Percentiles rank a stretch among this genome's conserved stretches.
Conservation (phyloP, 257 asterid species). For the Solanum chilense region DNA sequence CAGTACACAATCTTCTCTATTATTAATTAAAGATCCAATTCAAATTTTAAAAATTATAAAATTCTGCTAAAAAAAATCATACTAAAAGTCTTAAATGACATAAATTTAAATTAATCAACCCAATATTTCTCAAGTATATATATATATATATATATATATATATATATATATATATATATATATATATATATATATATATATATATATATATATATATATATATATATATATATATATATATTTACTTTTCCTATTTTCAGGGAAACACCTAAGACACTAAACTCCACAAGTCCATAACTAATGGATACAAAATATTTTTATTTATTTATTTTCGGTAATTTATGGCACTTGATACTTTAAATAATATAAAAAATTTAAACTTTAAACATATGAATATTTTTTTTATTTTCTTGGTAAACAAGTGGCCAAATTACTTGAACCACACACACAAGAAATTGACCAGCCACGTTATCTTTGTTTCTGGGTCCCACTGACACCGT, state of each 20-base stretch:
- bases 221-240: not conserved
- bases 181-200: not conserved
- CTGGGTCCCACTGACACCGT: not conserved
- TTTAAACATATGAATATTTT: not conserved
- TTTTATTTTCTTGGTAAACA: not conserved
- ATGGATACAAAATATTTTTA: not conserved
- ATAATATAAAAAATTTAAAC: not conserved
- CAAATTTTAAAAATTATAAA: not conserved
- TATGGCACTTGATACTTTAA: not conserved
- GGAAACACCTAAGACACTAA: not conserved
- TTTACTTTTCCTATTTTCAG: not conserved
- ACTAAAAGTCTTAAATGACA: not conserved
- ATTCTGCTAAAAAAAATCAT: fast-evolving
- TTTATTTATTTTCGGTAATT: not conserved
- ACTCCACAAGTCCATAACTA: not conserved
- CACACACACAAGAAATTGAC: not conserved
- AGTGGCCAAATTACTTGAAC: conserved; percentile 1
- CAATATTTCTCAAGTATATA: not conserved
- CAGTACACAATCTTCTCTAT: too few relatives aligned
- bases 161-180: not conserved
- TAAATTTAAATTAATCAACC: not conserved
- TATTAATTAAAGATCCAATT: not conserved
- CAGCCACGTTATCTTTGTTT: not conserved
- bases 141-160: too few relatives aligned
- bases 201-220: too few relatives aligned